These are phyloP conservation scores for Candida sanyaensis DNA, from an alignment of 1,139 yeast species.

Conservation along the genomic window DNA sequence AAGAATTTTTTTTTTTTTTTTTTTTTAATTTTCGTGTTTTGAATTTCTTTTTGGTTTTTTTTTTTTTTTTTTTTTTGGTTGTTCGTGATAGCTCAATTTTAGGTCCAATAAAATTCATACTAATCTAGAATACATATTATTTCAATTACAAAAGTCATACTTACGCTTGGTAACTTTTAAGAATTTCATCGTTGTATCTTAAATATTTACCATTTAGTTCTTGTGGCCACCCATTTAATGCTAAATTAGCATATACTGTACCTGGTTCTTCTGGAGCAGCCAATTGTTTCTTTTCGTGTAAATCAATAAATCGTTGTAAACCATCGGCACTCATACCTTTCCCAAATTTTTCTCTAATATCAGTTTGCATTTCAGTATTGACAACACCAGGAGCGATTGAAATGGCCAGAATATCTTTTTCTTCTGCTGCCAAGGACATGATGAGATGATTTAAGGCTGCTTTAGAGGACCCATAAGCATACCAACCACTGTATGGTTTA, in stretches of 20 bases:
- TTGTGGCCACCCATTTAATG: slow-evolving; percentile 53
- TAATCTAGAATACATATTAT: background rate
- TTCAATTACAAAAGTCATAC: background rate
- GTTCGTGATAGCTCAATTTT: background rate
- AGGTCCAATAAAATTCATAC: background rate
- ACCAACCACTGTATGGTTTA: slow-evolving; percentile 70
- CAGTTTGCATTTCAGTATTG: slow-evolving; percentile 81
- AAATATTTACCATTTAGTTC: slow-evolving; percentile 64
- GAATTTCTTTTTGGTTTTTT: background rate
- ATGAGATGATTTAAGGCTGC: slow-evolving; percentile 85
- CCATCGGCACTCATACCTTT: slow-evolving; percentile 57
- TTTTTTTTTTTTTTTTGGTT: background rate
- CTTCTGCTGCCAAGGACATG: slow-evolving; percentile 66
- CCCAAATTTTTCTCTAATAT: slow-evolving; percentile 64
- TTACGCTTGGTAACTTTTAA: slow-evolving; percentile 9
- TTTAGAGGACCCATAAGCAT: slow-evolving; percentile 86
- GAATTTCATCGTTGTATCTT: slow-evolving; percentile 53
- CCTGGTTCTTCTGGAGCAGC: slow-evolving; percentile 74
- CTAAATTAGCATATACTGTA: slow-evolving; percentile 63
- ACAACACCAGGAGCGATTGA: slow-evolving; percentile 94
- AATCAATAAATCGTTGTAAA: slow-evolving; percentile 57
- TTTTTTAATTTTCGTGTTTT: background rate
- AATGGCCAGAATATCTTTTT: slow-evolving; percentile 56
- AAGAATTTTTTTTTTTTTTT: slow-evolving; percentile 4
- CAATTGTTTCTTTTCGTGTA: slow-evolving; percentile 56